Evolutionary conservation across 768 basidiomycete genomes (phyloP), one percentile per base, ranked within the genome.

Genomic region (Zangia roseola): DNA sequence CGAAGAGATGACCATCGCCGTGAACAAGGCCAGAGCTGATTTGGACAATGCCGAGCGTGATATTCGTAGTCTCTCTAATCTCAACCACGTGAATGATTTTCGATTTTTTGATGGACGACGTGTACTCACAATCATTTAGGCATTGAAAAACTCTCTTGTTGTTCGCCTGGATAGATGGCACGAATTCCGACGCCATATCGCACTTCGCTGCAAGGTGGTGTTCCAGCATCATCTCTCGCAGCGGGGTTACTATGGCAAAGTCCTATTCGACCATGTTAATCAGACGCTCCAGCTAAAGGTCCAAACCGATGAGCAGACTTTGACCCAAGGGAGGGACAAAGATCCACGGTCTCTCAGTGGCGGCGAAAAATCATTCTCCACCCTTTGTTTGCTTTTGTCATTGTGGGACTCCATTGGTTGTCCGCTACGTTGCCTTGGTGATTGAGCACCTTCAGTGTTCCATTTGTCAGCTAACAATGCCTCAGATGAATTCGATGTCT

Each of bases 341-440:
- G 89, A 94, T 61, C 88, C 92, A 4, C 84, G 83, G 31, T 87
- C 88, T 25, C 75, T 94, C 16, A 91, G 89, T 56, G 94, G 94
- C 40, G 94, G 95, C 33, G 95, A 98, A 68, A 95, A 97, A 68
- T 94, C 91, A 7, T 99, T 97, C 71, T 90, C 94, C 6, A 98
- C 95, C 1, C 92, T 97, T 54, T 94, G 93, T 57, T 69, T 99
- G 43, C 73, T 99, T 40, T 73, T 98, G n/a, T 86, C 97, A 5
- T 75, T 99, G 38, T 99, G 97, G 97, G 91, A 97, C 60, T 86
- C 91, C 14, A 93, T 94, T 47, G 88, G 90, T 1, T 94, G 94
- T 63, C 97, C 97, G 1, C 75, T 99, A 39, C 77, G 97, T 50
- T 97, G 95, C 61, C 81, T 98, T 20, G 88, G 88, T 89, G 60